Base-by-base conservation (phyloP, 495 filamentous ascomycete genomes). In the Jackrogersella multiformis region DNA sequence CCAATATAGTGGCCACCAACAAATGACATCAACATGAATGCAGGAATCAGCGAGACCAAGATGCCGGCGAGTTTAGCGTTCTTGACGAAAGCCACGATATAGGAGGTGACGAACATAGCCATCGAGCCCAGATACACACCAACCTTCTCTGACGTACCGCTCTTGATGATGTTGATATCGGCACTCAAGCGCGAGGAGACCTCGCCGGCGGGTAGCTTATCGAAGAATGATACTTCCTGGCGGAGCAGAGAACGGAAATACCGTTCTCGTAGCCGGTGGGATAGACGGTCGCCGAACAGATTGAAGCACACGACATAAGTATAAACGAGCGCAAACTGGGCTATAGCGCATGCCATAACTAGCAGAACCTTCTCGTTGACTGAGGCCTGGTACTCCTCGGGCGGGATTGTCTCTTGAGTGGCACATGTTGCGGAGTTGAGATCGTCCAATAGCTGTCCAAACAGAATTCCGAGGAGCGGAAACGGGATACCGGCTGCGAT, bases 401-500 rank as follows among this genome's bases (percentile, higher is more conserved):
- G 55, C 23, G 72, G 60, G 44, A 57, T 55, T 15, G 69, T 15
- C 2, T 62, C 24, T 38, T 68, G 36, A 15, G 60, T 58, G 5
- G 74, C 69, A 66, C 88, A 89, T 13, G 85, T 82, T n/a, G 80
- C 81, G 3, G 77, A 76, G 72, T 90, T 90, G 63, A 91, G 81
- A 66, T 86, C 81, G 76, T 92, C 85, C 59, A 92, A 79, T 5
- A 92, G 80, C 74, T 89, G 76, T 55, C 88, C 88, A 64, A 90
- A 92, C 30, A 90, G 72, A 58, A 92, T 86, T 20, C 85, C 87
- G 35, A 90, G 86, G 21, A 90, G 75, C 12, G 88, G 88, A 52
- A 90, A 89, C 10, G 88, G 89, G 1, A 89, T 85, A 54, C 88
- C 88, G 9, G 89, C 84, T 9, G 81, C 88, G 23, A 88, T 82